Base-by-base conservation (phyloP, 2,329 filamentous ascomycete species). In the Colletotrichum sp. region DNA sequence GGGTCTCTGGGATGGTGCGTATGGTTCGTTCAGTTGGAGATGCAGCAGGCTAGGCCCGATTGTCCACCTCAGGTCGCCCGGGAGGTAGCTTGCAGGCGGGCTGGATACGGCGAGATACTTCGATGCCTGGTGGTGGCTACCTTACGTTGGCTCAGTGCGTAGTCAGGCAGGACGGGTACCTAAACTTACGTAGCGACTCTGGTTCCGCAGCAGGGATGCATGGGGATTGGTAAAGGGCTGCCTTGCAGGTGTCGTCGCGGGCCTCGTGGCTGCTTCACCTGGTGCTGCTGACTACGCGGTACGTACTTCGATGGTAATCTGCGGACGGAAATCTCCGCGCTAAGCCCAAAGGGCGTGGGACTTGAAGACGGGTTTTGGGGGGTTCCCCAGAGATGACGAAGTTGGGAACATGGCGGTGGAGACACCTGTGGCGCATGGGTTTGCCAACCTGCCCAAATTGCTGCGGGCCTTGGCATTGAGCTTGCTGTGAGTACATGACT, bases 101-200 rank as follows among this genome's bases (percentile, higher is more conserved):
- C 64, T 57, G 32, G n/a, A 30, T 39, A 32, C 18, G 62, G 62
- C 36, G 32, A 24, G 62, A 8, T 44, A 64, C 62, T 39, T 64
- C 24, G 62, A 24, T 64, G 34, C 18, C 36, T 10, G n/a, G 57
- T 55, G 18, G 48, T 26, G 48, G 64, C 70, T 59, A 39, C 55
- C 60, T 75, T 76, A 75, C 75, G 75, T 75, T 75, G 66, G 75
- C 66, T 71, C 62, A 75, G 72, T 71, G 70, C 71, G 71, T 39
- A 44, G 59, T 32, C 59, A 44, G 22, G 62, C n/a, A 39, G n/a
- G 7, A 64, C 34, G 62, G 62, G 62, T 34, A 24, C 59, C 62
- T 64, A 64, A 64, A 32, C 62, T 64, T 64, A 64, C 62, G n/a
- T 13, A 52, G 44, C 44, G 44, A 52, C n/a, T 52, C 44, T 30